phyloP scores from a whole-genome alignment of 148 eudicot genomes.

The Amaranthus cruentus region DNA sequence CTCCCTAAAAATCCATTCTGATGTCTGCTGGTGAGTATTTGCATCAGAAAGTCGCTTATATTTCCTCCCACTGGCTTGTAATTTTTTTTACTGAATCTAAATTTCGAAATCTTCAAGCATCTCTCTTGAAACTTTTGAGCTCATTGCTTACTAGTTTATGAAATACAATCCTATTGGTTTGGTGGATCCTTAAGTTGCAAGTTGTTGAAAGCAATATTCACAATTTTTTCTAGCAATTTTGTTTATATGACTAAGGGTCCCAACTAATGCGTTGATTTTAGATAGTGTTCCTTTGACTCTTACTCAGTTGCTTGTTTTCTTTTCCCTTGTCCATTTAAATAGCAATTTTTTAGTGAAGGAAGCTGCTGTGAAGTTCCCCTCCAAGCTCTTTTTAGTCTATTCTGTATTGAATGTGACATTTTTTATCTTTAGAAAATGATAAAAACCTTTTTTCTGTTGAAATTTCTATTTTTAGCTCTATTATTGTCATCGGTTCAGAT shows the following conservation, averaged over 20 bases:
- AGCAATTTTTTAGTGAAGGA: not conserved
- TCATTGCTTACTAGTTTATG: not conserved
- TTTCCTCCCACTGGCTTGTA: not conserved
- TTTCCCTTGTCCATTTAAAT: conserved; percentile 1
- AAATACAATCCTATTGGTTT: not conserved
- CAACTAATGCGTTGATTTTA: not conserved
- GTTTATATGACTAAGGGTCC: not conserved
- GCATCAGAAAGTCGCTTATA: not conserved
- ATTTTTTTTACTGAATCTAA: not conserved
- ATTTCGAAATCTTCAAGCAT: not conserved
- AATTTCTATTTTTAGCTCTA: not conserved
- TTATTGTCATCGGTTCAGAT: not conserved
- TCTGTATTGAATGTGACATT: not conserved
- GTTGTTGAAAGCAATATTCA: not conserved
- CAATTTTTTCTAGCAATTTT: not conserved
- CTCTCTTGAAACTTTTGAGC: not conserved
- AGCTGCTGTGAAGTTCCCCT: not conserved
- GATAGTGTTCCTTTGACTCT: not conserved
- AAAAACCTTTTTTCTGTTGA: not conserved
- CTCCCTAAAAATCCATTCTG: not conserved
- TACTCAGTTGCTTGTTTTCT: not conserved
- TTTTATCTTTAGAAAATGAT: not conserved
- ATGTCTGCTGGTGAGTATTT: not conserved
- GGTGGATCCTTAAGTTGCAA: not conserved
- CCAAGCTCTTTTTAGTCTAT: not conserved